A percentile compares a stretch with the other conserved stretches of the same genome.
These are phyloP conservation scores for Epichloe sylvatica DNA, from an alignment of 2,329 filamentous ascomycete genomes.

Conservation along the genomic window DNA sequence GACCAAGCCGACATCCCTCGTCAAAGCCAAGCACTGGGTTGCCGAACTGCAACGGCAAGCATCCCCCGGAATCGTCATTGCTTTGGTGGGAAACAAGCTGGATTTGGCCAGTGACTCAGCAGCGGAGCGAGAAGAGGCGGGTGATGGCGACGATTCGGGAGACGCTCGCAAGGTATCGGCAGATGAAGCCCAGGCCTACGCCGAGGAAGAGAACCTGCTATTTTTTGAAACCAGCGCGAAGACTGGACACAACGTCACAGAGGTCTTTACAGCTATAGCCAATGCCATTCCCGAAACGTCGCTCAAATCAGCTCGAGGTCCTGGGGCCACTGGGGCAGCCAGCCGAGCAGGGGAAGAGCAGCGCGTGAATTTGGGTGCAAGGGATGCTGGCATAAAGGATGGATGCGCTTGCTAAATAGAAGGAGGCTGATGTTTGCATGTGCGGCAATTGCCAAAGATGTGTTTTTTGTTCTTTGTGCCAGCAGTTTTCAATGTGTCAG, in stretches of 20 bases:
- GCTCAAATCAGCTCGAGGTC: conserved; percentile 73
- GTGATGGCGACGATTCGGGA: conserved; percentile 47
- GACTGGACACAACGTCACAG: conserved; percentile 83
- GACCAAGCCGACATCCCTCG: conserved; percentile 86
- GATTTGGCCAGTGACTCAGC: conserved; percentile 60
- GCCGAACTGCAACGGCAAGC: conserved; percentile 94
- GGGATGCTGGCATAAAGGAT: conserved; percentile 68
- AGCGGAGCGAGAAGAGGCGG: conserved; percentile 34
- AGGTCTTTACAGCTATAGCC: conserved; percentile 95
- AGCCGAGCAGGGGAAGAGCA: conserved; percentile 52
- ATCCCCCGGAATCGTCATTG: conserved; percentile 85
- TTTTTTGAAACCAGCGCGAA: conserved; percentile 99
- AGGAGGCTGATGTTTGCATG: neutral
- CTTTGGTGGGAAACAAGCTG: conserved; percentile 91
- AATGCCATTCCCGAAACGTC: conserved; percentile 97
- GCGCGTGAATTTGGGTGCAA: conserved; percentile 68
- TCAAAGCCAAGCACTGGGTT: conserved; percentile 98
- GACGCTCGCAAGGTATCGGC: conserved; percentile 80
- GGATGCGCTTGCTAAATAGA: conserved; percentile 65
- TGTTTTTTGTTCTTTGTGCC: conserved; percentile 3
- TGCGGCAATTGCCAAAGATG: neutral
- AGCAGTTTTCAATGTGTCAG: conserved; percentile 7
- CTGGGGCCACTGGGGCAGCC: conserved; percentile 46
- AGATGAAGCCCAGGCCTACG: conserved; percentile 84
- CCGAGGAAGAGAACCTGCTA: conserved; percentile 81